These are phyloP conservation scores for Aureobasidium sp. DNA, from an alignment of 2,329 filamentous ascomycete genomes.

Conservation along the genomic window DNA sequence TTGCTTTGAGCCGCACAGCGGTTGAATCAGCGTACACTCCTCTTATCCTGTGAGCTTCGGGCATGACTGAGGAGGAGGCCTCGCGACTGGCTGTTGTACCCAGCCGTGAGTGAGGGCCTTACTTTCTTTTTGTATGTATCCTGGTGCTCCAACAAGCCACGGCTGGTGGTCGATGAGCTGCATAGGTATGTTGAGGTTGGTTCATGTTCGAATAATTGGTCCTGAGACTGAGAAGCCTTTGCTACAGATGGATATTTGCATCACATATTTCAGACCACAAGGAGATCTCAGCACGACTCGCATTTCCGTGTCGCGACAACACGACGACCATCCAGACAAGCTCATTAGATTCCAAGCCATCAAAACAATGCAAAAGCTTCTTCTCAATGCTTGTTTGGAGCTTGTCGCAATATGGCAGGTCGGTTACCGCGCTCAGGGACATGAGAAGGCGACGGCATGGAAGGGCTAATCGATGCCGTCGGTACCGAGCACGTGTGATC, in stretches of 20 bases:
- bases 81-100: not conserved
- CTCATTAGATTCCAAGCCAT: not conserved
- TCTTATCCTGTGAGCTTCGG: not conserved
- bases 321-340: not conserved
- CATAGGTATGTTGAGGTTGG: not conserved
- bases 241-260: not conserved
- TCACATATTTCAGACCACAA: not conserved
- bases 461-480: not conserved
- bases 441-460: not conserved
- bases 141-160: not conserved
- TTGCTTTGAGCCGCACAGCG: not conserved
- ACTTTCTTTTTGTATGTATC: not conserved
- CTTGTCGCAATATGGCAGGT: slow-evolving; percentile 7
- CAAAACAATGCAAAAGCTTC: not conserved
- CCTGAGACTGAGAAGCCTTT: not conserved
- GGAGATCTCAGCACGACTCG: not conserved
- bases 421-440: not conserved
- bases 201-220: not conserved
- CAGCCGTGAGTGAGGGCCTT: not conserved
- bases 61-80: not conserved
- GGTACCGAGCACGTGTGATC: slow-evolving; percentile 1
- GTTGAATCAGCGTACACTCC: not conserved
- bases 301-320: not conserved
- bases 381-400: not conserved
- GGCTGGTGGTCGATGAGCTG: not conserved